These are phyloP conservation scores for Musa troglodytarum DNA, from an alignment of 176 grass and related monocot species.

Conservation along the genomic window DNA sequence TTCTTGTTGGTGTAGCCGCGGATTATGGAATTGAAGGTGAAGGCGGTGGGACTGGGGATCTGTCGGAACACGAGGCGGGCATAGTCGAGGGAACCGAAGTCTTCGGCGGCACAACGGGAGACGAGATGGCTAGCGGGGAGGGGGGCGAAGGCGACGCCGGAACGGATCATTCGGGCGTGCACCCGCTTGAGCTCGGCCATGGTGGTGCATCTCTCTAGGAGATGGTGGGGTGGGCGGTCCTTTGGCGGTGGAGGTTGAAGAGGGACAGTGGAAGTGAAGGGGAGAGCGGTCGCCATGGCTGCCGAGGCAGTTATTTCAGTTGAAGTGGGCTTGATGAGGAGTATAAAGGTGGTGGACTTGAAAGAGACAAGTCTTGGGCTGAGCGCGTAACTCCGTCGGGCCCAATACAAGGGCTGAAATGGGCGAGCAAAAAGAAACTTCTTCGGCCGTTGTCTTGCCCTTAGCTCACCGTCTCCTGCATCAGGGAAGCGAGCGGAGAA, in stretches of 20 bases:
- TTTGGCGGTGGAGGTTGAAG: background rate
- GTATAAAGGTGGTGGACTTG: background rate
- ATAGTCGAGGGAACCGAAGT: constrained; percentile 1
- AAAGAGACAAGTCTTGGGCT: no score
- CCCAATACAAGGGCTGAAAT: no score
- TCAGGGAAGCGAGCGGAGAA: no score
- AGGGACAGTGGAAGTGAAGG: background rate
- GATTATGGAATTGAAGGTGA: constrained; percentile 19
- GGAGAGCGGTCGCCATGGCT: background rate
- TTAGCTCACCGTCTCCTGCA: no score
- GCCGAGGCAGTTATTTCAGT: background rate
- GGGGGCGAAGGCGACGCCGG: constrained; percentile 2
- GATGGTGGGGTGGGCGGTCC: background rate
- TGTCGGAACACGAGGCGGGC: constrained; percentile 8
- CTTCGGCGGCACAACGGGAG: background rate
- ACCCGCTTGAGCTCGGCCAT: constrained; percentile 6
- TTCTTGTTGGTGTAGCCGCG: constrained; percentile 15
- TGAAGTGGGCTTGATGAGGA: background rate
- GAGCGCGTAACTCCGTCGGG: no score
- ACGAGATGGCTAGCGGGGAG: constrained; percentile 1
- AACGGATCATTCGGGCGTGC: constrained; percentile 14
- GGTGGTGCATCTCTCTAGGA: constrained; percentile 14
- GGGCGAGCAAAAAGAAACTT: no score
- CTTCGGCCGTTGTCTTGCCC: no score
- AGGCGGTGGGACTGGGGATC: constrained; percentile 7